Evolutionary conservation across 2,329 filamentous ascomycete genomes (phyloP), one percentile per base, ranked within the genome.

Genomic region (Tolypocladium ophioglossoides): DNA sequence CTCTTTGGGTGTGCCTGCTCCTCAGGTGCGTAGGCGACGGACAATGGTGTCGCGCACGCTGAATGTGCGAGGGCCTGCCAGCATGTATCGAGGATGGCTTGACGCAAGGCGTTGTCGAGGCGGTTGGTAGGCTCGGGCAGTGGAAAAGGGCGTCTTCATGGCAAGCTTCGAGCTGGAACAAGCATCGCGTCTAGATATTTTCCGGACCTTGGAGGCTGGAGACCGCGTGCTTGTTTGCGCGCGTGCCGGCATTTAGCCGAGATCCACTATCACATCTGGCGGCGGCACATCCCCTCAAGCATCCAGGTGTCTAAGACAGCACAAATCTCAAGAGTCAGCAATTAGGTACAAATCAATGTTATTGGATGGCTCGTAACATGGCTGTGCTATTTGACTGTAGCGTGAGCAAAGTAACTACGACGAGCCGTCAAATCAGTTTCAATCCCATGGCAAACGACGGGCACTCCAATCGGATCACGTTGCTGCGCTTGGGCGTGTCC

Each of bases 161-260:
- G 52, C 52, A 14, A 20, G 41, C 35, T 40, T 40, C 18, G 30
- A 8, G 24, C 9, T 10, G 8, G 22, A 27, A 22, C 44, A 48
- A 40, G 56, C 57, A 56, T 4, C 58, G 59, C 58, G 58, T 59
- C 55, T 51, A 53, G 53, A 57, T 57, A 59, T 57, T 60, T 61
- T 60, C 56, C 49, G 52, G 52, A 37, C 50, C 57, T n/a, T 56
- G 58, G 38, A 5, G 40, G 44, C 27, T 47, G 44, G 44, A n/a
- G n/a, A n/a, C n/a, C n/a, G n/a, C n/a, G n/a, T n/a, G n/a, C n/a
- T n/a, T n/a, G n/a, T n/a, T n/a, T n/a, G n/a, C n/a, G n/a, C n/a
- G n/a, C n/a, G n/a, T n/a, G 18, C 44, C 44, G 44, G 27, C 1
- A 18, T 58, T 59, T 55, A 59, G 44, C 57, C 57, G 57, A 37